Base-by-base conservation (phyloP, 1,284 basidiomycete genomes). In the Moesziomyces sp. region DNA sequence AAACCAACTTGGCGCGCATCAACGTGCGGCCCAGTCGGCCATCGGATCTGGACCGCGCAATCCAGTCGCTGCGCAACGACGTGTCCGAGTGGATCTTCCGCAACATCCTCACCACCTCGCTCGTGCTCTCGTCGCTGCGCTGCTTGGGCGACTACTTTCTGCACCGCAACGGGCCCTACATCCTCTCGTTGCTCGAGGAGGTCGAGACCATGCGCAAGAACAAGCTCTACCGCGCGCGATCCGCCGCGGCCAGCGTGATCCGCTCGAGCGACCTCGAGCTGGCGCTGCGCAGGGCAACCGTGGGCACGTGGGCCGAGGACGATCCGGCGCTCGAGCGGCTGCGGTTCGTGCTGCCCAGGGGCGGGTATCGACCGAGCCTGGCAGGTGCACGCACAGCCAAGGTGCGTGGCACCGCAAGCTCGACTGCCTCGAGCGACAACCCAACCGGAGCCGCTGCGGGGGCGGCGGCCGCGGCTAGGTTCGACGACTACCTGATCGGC, bases 41-140 rank as follows among this genome's bases (percentile, higher is more conserved):
- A 0, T 74, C 54, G 0, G 52, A 65, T 19, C 66, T 77, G 2
- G 58, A 54, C n/a, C 56, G 63, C 14, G 56, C 71, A 4, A 45
- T 81, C 16, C 70, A 88, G 24, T 88, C 90, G 60, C 91, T 93
- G 53, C 85, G 91, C 60, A 90, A 87, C 3, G 89, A 90, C 59
- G 87, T 92, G 59, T 91, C 91, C 72, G 93, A 94, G 85, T 96
- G 93, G 93, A 86, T 96, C 3, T 96, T 94, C 93, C 85, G 89
- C 33, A 93, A 94, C 78, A 91, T 96, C 33, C 86, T 96, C 55
- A 95, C 93, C 0, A 89, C 89, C 76, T 88, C 89, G 70, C 91
- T 93, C 72, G 91, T 95, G 0, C 89, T 91, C 66, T 90, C 90
- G 24, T 89, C 91, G 0, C 88, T 93, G 13, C 88, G 91, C 60